Evolutionary conservation across 257 asterid genomes (phyloP), one percentile per base, ranked within the genome.

Genomic region (Przewalskia tangutica): DNA sequence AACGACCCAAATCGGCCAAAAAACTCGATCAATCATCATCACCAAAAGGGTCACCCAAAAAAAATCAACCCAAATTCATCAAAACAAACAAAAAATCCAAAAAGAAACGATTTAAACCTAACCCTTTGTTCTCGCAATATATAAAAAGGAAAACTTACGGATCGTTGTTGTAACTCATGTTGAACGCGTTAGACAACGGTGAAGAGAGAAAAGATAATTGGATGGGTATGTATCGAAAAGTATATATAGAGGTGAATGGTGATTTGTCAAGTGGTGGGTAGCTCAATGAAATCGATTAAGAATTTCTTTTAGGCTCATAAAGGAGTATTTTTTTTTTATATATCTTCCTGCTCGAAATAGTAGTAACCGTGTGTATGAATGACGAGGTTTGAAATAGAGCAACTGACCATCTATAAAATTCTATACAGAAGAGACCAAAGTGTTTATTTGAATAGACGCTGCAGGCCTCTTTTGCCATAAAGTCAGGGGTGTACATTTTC

Each of bases 141-240:
- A 18, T 36, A 44, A 55, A 75, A 53, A 11, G 20, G 32, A 23
- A 10, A 13, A 79, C 97, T 92, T 85, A 94, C 97, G 90, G 94
- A 77, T 92, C 91, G 86, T 92, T 87, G 32, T 87, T 93, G 89
- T 87, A 89, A 60, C 89, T 89, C 95, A 92, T 92, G 44, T 73
- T 73, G 79, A 10, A 48, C 20, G 78, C 20, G 17, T 32, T 68
- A 40, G 8, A 42, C 12, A 70, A 44, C n/a, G 58, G 40, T 51
- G 86, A 60, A 73, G 79, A 73, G 79, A 46, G 6, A 48, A 46
- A 71, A 73, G 38, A 73, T 48, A 11, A 5, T 48, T 11, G 6
- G 77, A 42, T 71, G 56, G 75, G 17, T 23, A 71, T 71, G 8
- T 11, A 9, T 46, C 12, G 16, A 6, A 5, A 7, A 36, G 5